These are phyloP conservation scores for Bullera alba DNA, from an alignment of 768 basidiomycete genomes.

Conservation along the genomic window DNA sequence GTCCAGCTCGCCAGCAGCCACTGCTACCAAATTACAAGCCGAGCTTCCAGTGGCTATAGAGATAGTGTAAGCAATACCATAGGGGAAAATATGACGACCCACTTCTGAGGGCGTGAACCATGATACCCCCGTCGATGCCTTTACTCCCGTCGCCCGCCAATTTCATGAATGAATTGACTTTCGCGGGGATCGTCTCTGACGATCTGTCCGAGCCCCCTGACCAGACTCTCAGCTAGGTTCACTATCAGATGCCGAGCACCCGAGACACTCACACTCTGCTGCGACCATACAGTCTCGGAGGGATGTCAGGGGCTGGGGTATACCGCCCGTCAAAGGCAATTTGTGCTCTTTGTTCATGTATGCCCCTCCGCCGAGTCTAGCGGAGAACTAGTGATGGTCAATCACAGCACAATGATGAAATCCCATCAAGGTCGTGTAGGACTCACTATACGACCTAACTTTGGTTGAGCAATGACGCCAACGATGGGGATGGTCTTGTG, in stretches of 20 bases:
- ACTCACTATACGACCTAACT: slow-evolving; percentile 67
- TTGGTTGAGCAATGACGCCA: slow-evolving; percentile 87
- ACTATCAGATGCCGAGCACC: neutral
- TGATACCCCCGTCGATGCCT: slow-evolving; percentile 62
- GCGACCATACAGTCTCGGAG: slow-evolving; percentile 66
- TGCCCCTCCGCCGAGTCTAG: slow-evolving; percentile 70
- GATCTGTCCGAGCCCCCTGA: slow-evolving; percentile 57
- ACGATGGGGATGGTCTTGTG: slow-evolving; percentile 71
- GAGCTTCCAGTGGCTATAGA: slow-evolving; percentile 7
- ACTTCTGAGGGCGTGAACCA: slow-evolving; percentile 73
- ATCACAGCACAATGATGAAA: neutral
- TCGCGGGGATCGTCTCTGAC: slow-evolving; percentile 53
- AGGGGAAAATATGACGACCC: neutral
- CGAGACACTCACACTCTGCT: slow-evolving; percentile 56
- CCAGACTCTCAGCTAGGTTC: neutral
- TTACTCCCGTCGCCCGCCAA: slow-evolving; percentile 64
- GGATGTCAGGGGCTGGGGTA: slow-evolving; percentile 56
- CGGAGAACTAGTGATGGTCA: slow-evolving; percentile 54
- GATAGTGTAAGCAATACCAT: neutral
- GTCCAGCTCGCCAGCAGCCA: slow-evolving; percentile 84
- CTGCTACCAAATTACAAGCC: slow-evolving; percentile 50
- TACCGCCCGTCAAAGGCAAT: slow-evolving; percentile 57
- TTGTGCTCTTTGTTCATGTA: slow-evolving; percentile 55
- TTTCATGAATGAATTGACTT: slow-evolving; percentile 60
- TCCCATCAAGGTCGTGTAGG: no score